Percentiles rank a stretch among this genome's conserved stretches.
phyloP scores from a whole-genome alignment of 2,329 filamentous ascomycete species.

The Talaromyces sp. region DNA sequence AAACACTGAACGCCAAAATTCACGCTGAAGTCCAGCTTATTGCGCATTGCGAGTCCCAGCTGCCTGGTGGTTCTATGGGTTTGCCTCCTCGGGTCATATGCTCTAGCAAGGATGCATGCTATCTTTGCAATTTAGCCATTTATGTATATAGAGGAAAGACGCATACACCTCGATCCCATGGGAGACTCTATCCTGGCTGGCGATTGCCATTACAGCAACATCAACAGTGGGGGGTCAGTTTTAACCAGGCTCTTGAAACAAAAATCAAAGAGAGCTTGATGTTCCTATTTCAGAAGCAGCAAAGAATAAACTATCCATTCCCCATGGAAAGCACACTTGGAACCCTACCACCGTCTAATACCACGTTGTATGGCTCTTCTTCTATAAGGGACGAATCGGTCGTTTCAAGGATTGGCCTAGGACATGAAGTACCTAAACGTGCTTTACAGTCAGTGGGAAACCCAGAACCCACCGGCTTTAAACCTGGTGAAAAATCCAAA shows the following conservation, averaged over 20 bases:
- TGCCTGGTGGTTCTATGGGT: background rate
- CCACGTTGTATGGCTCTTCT: slow-evolving; percentile 7
- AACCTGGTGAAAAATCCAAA: background rate
- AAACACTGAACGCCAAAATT: slow-evolving; percentile 14
- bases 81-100: slow-evolving; percentile 14
- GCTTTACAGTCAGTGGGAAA: no score
- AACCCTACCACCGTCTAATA: slow-evolving; percentile 13
- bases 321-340: slow-evolving; percentile 19
- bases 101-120: slow-evolving; percentile 25
- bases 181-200: slow-evolving; percentile 12
- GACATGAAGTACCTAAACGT: background rate
- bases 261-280: slow-evolving; percentile 7
- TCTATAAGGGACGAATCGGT: background rate
- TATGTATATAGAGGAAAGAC: slow-evolving; percentile 11
- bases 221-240: slow-evolving; percentile 7
- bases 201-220: slow-evolving; percentile 11
- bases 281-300: slow-evolving; percentile 6
- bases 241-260: slow-evolving; percentile 10
- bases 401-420: background rate
- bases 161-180: slow-evolving; percentile 18
- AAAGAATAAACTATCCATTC: slow-evolving; percentile 11
- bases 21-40: slow-evolving; percentile 21
- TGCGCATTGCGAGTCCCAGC: slow-evolving; percentile 17
- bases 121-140: slow-evolving; percentile 19
- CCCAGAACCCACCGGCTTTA: background rate